Base-by-base conservation (phyloP, 2,329 filamentous ascomycete species). In the Cercospora zeina region DNA sequence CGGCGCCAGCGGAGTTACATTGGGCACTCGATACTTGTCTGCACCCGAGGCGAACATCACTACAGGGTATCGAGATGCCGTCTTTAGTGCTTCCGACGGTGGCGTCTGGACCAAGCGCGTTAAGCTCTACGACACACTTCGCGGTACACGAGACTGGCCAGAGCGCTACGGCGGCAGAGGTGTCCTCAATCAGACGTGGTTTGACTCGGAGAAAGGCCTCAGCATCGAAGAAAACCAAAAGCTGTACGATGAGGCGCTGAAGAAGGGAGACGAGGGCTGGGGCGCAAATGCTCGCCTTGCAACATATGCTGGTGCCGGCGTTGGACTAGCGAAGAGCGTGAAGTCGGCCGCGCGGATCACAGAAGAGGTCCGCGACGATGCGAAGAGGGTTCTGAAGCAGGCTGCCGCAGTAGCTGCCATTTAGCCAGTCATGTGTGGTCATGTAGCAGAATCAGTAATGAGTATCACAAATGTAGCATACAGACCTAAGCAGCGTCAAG, bases 11-110 rank as follows among this genome's bases (percentile, higher is more conserved):
- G 87, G 84, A 0, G 79, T 81, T 0, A 83, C 80, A 0, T 79
- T 90, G 77, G 88, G 88, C 0, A 89, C 87, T 0, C 79, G 86
- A 7, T 86, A 88, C 61, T 79, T 89, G 0, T 85, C 85, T 1
- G 68, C 74, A 1, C 71, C 72, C 0, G 83, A 85, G 69, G 79
- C 81, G 1, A 71, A 74, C 31, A 77, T 83, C 7, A 71, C 77
- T 3, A 69, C 75, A 10, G 82, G 81, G 0, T 84, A 84, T 65
- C 73, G 74, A 62, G 69, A 78, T 14, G 80, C 79, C 14, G 73
- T 85, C 0, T 33, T 85, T 0, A 63, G 73, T 0, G 78, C 79
- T 3, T 71, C 57, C 0, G 83, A 85, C 70, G 83, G 83, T 1
- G 83, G 83, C 0, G 73, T 79, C 50, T 78, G 66, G n/a, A 85